Evolutionary conservation across 1,284 basidiomycete species (phyloP).

Genomic region (Peniophora sp.): DNA sequence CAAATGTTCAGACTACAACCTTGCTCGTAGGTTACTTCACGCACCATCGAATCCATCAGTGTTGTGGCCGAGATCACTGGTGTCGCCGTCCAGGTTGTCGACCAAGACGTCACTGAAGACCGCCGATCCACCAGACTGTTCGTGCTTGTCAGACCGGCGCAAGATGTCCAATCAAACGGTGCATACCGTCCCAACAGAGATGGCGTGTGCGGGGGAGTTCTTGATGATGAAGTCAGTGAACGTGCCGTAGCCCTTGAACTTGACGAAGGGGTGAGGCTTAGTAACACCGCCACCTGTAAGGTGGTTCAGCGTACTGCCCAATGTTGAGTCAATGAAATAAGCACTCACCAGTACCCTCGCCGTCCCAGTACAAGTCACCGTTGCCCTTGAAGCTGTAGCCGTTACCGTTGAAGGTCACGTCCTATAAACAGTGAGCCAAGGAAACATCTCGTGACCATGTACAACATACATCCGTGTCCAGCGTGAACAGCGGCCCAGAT

Average conservation of each 20-base stretch:
- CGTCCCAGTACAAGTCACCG: conserved; percentile 25
- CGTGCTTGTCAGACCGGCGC: too few species aligned
- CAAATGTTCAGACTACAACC: too few species aligned
- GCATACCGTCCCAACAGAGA: too few species aligned
- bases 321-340: too few species aligned
- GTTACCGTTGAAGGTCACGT: conserved; percentile 27
- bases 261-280: conserved; percentile 32
- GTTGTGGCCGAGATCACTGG: conserved; percentile 27
- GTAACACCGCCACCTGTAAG: conserved; percentile 24
- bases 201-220: conserved; percentile 10
- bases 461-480: too few species aligned
- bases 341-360: conserved; percentile 18
- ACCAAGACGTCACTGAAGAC: conserved; percentile 22
- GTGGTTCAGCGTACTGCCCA: too few species aligned
- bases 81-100: conserved; percentile 34
- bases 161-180: too few species aligned
- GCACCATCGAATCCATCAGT: conserved; percentile 49
- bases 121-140: too few species aligned
- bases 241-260: conserved; percentile 44
- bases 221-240: conserved; percentile 30
- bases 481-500: too few species aligned
- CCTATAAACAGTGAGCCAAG: too few species aligned
- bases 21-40: too few species aligned
- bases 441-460: too few species aligned
- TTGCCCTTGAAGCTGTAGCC: conserved; percentile 32